A percentile compares a stretch with the other conserved stretches of the same genome.
These are phyloP conservation scores for Ajuga chamaepitys DNA, from an alignment of 257 asterid genomes.

Conservation along the genomic window DNA sequence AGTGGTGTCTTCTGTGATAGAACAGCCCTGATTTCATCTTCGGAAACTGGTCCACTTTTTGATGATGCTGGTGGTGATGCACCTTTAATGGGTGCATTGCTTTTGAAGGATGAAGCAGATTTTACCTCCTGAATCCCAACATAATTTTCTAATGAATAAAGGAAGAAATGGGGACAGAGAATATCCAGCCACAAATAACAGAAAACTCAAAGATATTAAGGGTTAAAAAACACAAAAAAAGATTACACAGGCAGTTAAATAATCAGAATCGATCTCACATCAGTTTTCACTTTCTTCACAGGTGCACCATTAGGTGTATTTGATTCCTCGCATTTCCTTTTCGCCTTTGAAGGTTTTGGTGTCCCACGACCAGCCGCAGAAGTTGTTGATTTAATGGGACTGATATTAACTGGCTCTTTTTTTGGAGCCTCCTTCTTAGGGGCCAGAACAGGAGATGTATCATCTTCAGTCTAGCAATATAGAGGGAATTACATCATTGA, in stretches of 20 bases:
- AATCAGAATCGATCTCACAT: slow-evolving; percentile 33
- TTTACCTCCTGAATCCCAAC: slow-evolving; percentile 50
- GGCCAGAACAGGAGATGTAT: slow-evolving; percentile 69
- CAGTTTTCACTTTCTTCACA: slow-evolving; percentile 74
- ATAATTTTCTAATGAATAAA: neutral
- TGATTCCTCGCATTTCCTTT: slow-evolving; percentile 75
- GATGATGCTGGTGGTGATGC: slow-evolving; percentile 42
- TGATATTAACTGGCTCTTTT: slow-evolving; percentile 73
- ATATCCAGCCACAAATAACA: neutral
- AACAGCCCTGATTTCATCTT: slow-evolving; percentile 84
- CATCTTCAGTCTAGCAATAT: slow-evolving; percentile 56
- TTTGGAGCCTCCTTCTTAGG: slow-evolving; percentile 79
- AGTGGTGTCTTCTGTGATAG: slow-evolving; percentile 54
- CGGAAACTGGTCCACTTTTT: slow-evolving; percentile 68
- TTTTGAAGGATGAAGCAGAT: slow-evolving; percentile 37
- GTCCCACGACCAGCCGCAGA: slow-evolving; percentile 60
- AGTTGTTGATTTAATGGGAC: slow-evolving; percentile 48
- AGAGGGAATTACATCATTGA: neutral
- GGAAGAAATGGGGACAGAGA: neutral
- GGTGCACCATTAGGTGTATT: slow-evolving; percentile 59
- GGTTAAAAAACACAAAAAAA: neutral
- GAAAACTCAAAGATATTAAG: neutral
- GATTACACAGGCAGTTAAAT: neutral
- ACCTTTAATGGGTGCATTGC: slow-evolving; percentile 41
- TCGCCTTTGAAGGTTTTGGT: slow-evolving; percentile 71